These are phyloP conservation scores for Arabidopsis arenosa DNA, from an alignment of 345 rosid species.

Conservation along the genomic window DNA sequence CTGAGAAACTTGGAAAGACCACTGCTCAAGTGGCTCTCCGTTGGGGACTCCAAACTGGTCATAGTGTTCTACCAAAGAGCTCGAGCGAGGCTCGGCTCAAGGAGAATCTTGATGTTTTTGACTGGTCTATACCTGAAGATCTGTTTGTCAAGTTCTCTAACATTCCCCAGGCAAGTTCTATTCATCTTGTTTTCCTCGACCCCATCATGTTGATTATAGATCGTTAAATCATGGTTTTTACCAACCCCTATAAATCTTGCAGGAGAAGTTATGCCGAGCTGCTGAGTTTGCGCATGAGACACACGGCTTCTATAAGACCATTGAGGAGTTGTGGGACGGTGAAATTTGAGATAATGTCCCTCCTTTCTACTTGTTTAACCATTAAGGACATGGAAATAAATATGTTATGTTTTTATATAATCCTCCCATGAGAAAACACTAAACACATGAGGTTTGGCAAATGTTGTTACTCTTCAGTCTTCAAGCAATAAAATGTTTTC, in stretches of 20 bases:
- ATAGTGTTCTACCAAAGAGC: constrained; percentile 73
- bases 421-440: too few relatives aligned
- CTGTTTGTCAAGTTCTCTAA: constrained; percentile 49
- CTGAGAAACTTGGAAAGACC: constrained; percentile 56
- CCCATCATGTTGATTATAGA: neutral
- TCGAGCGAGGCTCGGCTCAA: constrained; percentile 52
- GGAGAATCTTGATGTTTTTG: constrained; percentile 53
- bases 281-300: constrained; percentile 44
- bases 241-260: constrained; percentile 23
- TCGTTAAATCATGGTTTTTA: neutral
- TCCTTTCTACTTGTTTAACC: too few relatives aligned
- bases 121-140: constrained; percentile 57
- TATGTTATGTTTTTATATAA: too few relatives aligned
- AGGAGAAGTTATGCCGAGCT: constrained; percentile 54
- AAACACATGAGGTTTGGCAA: too few relatives aligned
- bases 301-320: constrained; percentile 49
- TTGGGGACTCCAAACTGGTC: constrained; percentile 73
- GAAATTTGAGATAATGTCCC: constrained; percentile 34
- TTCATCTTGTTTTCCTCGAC: neutral
- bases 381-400: too few relatives aligned
- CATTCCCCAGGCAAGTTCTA: constrained; percentile 61
- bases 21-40: constrained; percentile 69
- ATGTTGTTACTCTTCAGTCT: too few relatives aligned
- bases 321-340: constrained; percentile 63
- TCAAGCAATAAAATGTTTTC: too few relatives aligned